Conservation (phyloP, 345 rosid species). For the Melaleuca alternifolia region DNA sequence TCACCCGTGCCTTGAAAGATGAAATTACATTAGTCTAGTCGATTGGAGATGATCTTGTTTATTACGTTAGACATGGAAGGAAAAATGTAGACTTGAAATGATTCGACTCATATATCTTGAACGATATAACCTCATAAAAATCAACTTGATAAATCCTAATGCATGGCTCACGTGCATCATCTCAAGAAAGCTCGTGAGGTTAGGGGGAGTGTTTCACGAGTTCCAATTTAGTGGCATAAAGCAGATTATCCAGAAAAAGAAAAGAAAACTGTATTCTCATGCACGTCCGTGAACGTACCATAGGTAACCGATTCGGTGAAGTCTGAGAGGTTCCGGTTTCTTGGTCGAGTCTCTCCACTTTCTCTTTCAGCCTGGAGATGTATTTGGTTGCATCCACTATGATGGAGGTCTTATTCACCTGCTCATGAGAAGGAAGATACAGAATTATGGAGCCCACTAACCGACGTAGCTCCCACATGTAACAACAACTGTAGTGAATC, state of each 20-base stretch:
- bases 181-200: neutral
- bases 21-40: neutral
- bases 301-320: neutral
- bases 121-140: neutral
- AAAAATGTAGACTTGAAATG: neutral
- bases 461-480: neutral
- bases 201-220: neutral
- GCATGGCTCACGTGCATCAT: neutral
- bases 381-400: slow-evolving; percentile 20
- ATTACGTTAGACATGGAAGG: neutral
- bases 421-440: neutral
- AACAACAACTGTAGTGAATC: neutral
- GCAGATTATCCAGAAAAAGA: neutral
- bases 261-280: neutral
- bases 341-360: slow-evolving; percentile 13
- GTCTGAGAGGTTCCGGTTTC: slow-evolving; percentile 3
- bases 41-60: neutral
- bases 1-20: neutral
- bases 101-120: neutral
- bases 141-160: neutral
- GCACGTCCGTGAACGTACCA: slow-evolving; percentile 1
- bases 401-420: slow-evolving; percentile 18
- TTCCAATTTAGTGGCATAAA: neutral
- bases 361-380: slow-evolving; percentile 16
- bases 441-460: neutral